phyloP scores from a whole-genome alignment of 139 green algal species.

The Ettlia oleoabundans region DNA sequence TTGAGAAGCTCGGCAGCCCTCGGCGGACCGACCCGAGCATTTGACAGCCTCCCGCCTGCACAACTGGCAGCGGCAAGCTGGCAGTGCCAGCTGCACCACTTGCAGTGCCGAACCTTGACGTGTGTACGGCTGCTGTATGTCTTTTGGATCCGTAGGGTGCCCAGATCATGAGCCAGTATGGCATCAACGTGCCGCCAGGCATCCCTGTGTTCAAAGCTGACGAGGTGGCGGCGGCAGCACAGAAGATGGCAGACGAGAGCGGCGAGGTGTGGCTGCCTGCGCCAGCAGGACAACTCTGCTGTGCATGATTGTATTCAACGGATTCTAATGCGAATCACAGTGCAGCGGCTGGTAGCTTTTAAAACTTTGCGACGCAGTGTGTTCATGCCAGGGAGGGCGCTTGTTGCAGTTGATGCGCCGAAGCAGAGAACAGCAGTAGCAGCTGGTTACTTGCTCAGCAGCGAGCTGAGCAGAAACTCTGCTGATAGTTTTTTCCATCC shows the following conservation, averaged over 20 bases:
- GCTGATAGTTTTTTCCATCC: too few relatives aligned
- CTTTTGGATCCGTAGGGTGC: slow-evolving; percentile 77
- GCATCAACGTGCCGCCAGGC: slow-evolving; percentile 94
- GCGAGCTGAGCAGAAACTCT: too few relatives aligned
- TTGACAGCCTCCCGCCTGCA: neutral
- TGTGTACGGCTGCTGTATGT: neutral
- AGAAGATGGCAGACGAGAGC: slow-evolving; percentile 75
- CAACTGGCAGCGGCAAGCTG: neutral
- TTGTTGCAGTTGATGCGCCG: too few relatives aligned
- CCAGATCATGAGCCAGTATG: slow-evolving; percentile 91
- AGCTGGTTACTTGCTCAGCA: too few relatives aligned
- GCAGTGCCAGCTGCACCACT: neutral
- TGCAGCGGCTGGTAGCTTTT: too few relatives aligned
- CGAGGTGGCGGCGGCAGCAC: slow-evolving; percentile 74
- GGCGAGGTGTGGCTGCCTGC: slow-evolving; percentile 68
- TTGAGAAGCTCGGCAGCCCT: too few relatives aligned
- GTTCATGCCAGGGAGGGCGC: too few relatives aligned
- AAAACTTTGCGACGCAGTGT: too few relatives aligned
- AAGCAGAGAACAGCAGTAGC: too few relatives aligned
- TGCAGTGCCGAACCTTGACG: too few relatives aligned
- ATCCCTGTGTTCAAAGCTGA: slow-evolving; percentile 76
- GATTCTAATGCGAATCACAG: too few relatives aligned
- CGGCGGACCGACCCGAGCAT: neutral
- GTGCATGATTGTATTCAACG: too few relatives aligned
- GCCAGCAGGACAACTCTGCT: neutral